Conservation (phyloP, 768 basidiomycete genomes). For the Boletus bicolor region DNA sequence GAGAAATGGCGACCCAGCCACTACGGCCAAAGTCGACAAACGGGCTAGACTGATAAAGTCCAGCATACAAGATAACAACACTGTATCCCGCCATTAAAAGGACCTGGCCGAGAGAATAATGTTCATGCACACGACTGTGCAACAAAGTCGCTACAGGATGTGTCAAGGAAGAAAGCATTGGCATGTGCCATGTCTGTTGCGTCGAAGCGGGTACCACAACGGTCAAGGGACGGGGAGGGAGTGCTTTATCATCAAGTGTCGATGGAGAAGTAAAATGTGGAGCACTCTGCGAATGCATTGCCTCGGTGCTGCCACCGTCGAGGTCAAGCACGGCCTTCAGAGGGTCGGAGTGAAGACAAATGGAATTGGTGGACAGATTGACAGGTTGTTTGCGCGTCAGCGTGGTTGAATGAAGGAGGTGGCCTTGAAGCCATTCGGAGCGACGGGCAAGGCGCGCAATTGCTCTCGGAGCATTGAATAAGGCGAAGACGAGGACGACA, state of each 20-base stretch:
- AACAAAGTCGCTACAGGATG: slow-evolving; percentile 43
- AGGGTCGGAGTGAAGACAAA: slow-evolving; percentile 13
- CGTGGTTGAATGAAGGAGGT: slow-evolving; percentile 36
- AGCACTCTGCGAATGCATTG: slow-evolving; percentile 1
- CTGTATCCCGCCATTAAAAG: slow-evolving; percentile 47
- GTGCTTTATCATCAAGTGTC: slow-evolving; percentile 11
- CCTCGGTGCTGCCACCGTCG: slow-evolving; percentile 13
- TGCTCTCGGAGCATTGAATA: slow-evolving; percentile 46
- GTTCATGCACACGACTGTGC: slow-evolving; percentile 42
- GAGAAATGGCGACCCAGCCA: slow-evolving; percentile 53
- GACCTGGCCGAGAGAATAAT: slow-evolving; percentile 51
- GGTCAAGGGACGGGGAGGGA: slow-evolving; percentile 14
- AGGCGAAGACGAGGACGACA: slow-evolving; percentile 37
- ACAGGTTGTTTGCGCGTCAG: slow-evolving; percentile 4
- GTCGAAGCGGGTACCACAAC: background rate
- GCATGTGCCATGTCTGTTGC: slow-evolving; percentile 31
- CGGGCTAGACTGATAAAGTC: slow-evolving; percentile 47
- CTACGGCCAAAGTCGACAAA: slow-evolving; percentile 49
- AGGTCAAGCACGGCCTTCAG: slow-evolving; percentile 14
- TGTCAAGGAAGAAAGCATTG: slow-evolving; percentile 38
- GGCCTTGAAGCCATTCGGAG: slow-evolving; percentile 52
- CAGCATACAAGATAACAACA: slow-evolving; percentile 42
- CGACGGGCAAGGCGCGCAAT: slow-evolving; percentile 47
- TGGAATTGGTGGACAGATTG: slow-evolving; percentile 16
- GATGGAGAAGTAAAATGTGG: slow-evolving; percentile 1